Percentiles rank a stretch among this genome's conserved stretches.
Evolutionary conservation across 169 alveolate genomes (phyloP).

Genomic region (Plasmodium fragile): DNA sequence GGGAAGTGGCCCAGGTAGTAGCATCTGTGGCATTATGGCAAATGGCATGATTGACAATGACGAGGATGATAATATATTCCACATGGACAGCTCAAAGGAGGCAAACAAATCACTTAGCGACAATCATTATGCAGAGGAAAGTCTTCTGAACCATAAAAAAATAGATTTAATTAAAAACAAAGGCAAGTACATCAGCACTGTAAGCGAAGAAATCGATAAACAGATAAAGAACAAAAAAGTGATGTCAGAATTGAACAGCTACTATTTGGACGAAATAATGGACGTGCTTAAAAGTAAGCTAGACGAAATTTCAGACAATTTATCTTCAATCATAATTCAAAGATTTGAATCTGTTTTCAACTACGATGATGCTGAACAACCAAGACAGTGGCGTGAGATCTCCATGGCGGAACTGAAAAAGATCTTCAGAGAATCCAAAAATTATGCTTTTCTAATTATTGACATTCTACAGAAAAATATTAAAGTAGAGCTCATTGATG

Average conservation of each 20-base stretch:
- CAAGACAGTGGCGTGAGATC: slow-evolving; percentile 77
- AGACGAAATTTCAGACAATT: slow-evolving; percentile 56
- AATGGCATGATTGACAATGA: not conserved
- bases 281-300: slow-evolving; percentile 57
- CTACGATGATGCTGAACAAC: slow-evolving; percentile 78
- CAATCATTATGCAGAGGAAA: not conserved
- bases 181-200: slow-evolving; percentile 20
- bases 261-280: slow-evolving; percentile 52
- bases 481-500: slow-evolving; percentile 67
- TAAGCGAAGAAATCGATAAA: slow-evolving; percentile 44
- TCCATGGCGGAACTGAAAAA: slow-evolving; percentile 58
- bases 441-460: slow-evolving; percentile 60
- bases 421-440: slow-evolving; percentile 59
- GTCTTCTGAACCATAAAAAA: slow-evolving; percentile 1
- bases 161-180: slow-evolving; percentile 48
- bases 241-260: slow-evolving; percentile 12
- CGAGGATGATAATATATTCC: not conserved
- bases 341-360: slow-evolving; percentile 74
- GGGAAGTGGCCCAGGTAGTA: not conserved
- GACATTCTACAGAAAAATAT: slow-evolving; percentile 70
- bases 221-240: slow-evolving; percentile 4
- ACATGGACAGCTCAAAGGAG: not conserved
- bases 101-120: not conserved
- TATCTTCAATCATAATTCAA: slow-evolving; percentile 33
- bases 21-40: not conserved